Evolutionary conservation across 495 filamentous ascomycete genomes (phyloP), one percentile per base, ranked within the genome.

Genomic region (Penicillium longicatenatum): DNA sequence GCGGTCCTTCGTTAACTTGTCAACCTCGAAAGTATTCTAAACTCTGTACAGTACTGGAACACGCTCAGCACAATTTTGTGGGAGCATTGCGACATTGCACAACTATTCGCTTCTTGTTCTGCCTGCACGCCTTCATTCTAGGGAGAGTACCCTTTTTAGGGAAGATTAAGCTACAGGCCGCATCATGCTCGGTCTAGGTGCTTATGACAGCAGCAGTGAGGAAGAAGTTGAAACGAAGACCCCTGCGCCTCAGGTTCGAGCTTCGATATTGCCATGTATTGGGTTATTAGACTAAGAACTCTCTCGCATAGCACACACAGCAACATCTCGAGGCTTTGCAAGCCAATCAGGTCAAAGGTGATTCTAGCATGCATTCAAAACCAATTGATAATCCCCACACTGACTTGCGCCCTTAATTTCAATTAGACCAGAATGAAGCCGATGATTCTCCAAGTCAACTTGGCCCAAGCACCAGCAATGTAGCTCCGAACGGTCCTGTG

Each of bases 161-260:
- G 37, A 39, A 12, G n/a, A 26, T 24, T 16, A 24, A 46, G 20
- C 6, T 24, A 19, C 16, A 46, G 20, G 10, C 20, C 22, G 5
- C 20, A 46, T 46, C 43, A 46, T 92, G 89, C 79, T 81, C 35
- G 84, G 80, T 14, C 81, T 94, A 3, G 88, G 85, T 10, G 78
- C 73, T 46, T 94, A 94, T 70, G 86, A 82, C 26, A 92, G 89
- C 70, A 93, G 89, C 66, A 89, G 90, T 56, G 90, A 91, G 45
- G 89, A 91, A 37, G 84, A 87, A 37, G 75, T 77, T 50, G 70
- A 73, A 19, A 41, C 29, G 26, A 54, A 61, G 35, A n/a, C 35
- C 10, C 30, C 56, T 55, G 47, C 56, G 16, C 31, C 59, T 47
- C 58, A 70, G 63, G 69, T 73, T 64, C 4, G 39, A 12, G 2